Evolutionary conservation across 2,329 filamentous ascomycete species (phyloP), one percentile per base, ranked within the genome.

Genomic region (Coleophoma eucalyptorum): DNA sequence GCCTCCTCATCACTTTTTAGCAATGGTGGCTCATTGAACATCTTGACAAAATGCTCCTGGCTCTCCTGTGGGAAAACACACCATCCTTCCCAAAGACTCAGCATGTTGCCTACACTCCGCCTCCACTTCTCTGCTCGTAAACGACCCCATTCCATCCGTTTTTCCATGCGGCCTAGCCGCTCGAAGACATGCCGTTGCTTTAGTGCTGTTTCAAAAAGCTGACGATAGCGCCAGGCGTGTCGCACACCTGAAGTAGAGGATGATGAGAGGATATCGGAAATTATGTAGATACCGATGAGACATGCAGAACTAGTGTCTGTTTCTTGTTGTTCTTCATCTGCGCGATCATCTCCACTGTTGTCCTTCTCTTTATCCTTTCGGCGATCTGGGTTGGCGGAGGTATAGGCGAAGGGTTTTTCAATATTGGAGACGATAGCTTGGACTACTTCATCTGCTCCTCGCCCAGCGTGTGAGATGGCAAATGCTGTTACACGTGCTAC

Each of bases 401-500:
- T 89, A 57, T 86, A 82, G 5, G 84, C 80, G 51, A 95, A 83
- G 0, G 94, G 94, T 47, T 79, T 82, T 52, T 87, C 77, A 33
- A 97, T 77, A 61, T 99, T 97, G 1, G 84, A 78, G 0, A 96
- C 80, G 35, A 97, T 84, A 70, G 96, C 82, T 46, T 93, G 82
- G n/a, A 96, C 91, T 34, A 97, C 86, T 71, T 97, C 94, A 56
- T 95, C 89, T 12, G 90, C 88, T 15, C 92, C 94, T 18, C 84
- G 79, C 37, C 87, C 89, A 1, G 91, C 89, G 65, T 97, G 90
- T 2, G 86, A 86, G 50, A 97, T 90, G 12, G 92, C 92, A 69
- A 97, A 97, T 3, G 87, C 81, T 1, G 92, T 93, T 2, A 97
- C 78, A 5, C 91, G 81, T 1, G 90, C 92, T 43, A 97, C 82